Conservation (phyloP, 2,329 filamentous ascomycete species). For the Aspergillus sp. region DNA sequence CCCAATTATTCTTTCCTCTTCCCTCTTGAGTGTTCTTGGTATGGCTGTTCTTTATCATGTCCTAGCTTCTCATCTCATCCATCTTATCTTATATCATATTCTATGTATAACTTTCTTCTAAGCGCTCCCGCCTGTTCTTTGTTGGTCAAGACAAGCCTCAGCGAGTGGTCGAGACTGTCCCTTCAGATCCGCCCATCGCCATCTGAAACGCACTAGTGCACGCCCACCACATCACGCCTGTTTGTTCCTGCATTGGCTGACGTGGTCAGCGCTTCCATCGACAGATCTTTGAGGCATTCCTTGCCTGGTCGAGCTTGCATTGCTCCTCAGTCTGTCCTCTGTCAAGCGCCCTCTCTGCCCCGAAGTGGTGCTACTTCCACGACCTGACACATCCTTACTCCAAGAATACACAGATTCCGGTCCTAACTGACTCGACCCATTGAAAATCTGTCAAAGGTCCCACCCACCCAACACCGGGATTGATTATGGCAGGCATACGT, state of each 20-base stretch:
- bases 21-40: neutral
- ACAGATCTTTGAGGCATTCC: neutral
- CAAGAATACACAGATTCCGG: neutral
- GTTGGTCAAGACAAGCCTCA: neutral
- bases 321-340: neutral
- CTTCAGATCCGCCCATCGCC: neutral
- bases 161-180: neutral
- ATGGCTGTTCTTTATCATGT: neutral
- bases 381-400: neutral
- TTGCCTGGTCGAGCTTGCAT: neutral
- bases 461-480: neutral
- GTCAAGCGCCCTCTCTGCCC: neutral
- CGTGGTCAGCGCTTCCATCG: conserved; percentile 9
- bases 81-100: conserved; percentile 1
- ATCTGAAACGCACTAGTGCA: conserved; percentile 8
- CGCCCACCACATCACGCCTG: neutral
- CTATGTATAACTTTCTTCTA: neutral
- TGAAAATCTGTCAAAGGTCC: neutral
- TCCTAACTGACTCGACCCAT: neutral
- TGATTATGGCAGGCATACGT: neutral
- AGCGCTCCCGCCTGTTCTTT: neutral
- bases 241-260: conserved; percentile 15
- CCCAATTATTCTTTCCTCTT: neutral
- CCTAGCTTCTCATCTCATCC: neutral
- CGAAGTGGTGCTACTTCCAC: neutral